phyloP scores from a whole-genome alignment of 2,329 filamentous ascomycete species.

The Calonectria leucothoes region DNA sequence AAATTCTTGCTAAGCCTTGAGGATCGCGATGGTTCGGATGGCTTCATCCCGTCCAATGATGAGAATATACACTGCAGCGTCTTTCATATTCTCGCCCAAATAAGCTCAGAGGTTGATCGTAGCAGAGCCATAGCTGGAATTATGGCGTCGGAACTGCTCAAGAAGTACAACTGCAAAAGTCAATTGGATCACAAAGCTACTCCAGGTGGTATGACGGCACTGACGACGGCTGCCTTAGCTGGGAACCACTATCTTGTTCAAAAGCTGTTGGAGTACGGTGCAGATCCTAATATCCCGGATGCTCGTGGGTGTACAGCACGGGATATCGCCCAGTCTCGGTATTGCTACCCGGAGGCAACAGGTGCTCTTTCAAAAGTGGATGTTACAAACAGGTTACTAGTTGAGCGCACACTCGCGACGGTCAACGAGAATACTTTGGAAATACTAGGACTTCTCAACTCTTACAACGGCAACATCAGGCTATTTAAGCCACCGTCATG shows the following conservation, averaged over 20 bases:
- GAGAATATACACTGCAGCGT: not conserved
- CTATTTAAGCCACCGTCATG: not conserved
- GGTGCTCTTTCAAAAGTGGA: not conserved
- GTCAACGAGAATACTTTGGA: not conserved
- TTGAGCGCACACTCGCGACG: not conserved
- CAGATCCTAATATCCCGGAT: not conserved
- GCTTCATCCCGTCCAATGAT: not conserved
- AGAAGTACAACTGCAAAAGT: not conserved
- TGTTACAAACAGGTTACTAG: not conserved
- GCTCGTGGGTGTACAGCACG: not conserved
- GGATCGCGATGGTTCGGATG: not conserved
- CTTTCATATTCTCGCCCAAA: not conserved
- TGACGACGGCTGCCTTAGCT: not conserved
- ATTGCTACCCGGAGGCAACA: not conserved
- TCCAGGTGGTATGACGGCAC: not conserved
- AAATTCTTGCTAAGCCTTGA: not conserved
- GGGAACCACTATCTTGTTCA: not conserved
- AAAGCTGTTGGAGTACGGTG: not conserved
- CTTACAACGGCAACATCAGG: not conserved
- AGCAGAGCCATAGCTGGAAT: not conserved
- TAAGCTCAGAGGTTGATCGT: not conserved
- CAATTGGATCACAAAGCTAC: not conserved
- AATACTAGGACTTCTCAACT: not conserved
- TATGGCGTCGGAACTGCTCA: not conserved
- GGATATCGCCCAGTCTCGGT: not conserved